Evolutionary conservation across 1,284 basidiomycete species (phyloP).

Genomic region (Ceratobasidium sp.): DNA sequence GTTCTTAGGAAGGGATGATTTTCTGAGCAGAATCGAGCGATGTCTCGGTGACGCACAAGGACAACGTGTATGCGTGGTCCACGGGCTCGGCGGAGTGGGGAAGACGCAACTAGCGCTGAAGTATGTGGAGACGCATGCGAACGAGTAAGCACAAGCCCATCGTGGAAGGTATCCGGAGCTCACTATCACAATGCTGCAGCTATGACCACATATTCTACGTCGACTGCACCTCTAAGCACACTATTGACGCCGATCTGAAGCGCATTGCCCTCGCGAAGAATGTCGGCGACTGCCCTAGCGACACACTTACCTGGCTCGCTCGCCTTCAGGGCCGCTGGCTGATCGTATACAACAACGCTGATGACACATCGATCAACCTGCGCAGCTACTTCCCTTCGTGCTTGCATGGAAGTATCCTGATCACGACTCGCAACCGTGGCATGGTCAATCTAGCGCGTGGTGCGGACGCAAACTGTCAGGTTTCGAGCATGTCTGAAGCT

Average conservation of each 20-base stretch:
- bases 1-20: too few relatives aligned
- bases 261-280: background rate
- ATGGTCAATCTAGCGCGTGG: background rate
- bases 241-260: background rate
- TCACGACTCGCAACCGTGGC: constrained; percentile 4
- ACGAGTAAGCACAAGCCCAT: background rate
- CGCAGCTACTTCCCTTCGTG: constrained; percentile 12
- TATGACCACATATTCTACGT: constrained; percentile 3
- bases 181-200: background rate
- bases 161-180: background rate
- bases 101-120: constrained; percentile 17
- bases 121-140: background rate
- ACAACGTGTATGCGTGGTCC: background rate
- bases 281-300: background rate
- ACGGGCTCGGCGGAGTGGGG: background rate
- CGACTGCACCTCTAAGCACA: constrained; percentile 4
- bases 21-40: too few relatives aligned
- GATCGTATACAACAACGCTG: background rate
- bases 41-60: too few relatives aligned
- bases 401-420: background rate
- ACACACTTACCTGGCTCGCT: background rate
- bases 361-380: background rate
- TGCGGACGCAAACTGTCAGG: too few relatives aligned
- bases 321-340: background rate
- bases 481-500: too few relatives aligned